Evolutionary conservation across 1,284 basidiomycete species (phyloP).

Genomic region (Malassezia brasiliensis): DNA sequence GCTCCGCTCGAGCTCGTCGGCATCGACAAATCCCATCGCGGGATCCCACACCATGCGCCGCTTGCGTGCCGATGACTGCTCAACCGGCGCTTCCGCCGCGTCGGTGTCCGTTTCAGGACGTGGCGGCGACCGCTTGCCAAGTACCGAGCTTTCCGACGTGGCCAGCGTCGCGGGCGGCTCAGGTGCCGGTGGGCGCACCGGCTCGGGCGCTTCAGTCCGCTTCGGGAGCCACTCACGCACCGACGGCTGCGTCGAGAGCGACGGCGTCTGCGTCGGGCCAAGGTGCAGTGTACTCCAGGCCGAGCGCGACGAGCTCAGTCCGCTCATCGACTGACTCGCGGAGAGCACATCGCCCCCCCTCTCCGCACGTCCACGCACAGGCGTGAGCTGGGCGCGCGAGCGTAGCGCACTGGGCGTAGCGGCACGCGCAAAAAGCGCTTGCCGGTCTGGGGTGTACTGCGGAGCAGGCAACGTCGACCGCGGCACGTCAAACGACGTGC

Average conservation of each 20-base stretch:
- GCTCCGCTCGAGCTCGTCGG: slow-evolving; percentile 33
- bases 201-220: not conserved
- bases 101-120: not conserved
- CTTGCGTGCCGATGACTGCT: slow-evolving; percentile 20
- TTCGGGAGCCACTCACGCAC: not conserved
- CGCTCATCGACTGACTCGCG: not conserved
- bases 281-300: slow-evolving; percentile 37
- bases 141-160: slow-evolving; percentile 6
- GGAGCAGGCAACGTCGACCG: not conserved
- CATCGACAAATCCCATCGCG: slow-evolving; percentile 37
- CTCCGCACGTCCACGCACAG: not conserved
- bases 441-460: not conserved
- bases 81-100: not conserved
- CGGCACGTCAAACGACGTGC: not conserved
- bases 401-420: not conserved
- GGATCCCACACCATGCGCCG: slow-evolving; percentile 43
- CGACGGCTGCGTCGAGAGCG: not conserved
- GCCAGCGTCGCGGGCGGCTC: no score
- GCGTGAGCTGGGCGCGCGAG: not conserved
- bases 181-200: not conserved
- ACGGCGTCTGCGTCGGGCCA: slow-evolving; percentile 21
- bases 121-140: slow-evolving; percentile 12
- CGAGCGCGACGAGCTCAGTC: not conserved
- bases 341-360: not conserved
- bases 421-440: not conserved